A percentile compares a stretch with the other conserved stretches of the same genome.
Evolutionary conservation across 2,329 filamentous ascomycete genomes (phyloP).

Genomic region (Chalaropsis thielavioides): DNA sequence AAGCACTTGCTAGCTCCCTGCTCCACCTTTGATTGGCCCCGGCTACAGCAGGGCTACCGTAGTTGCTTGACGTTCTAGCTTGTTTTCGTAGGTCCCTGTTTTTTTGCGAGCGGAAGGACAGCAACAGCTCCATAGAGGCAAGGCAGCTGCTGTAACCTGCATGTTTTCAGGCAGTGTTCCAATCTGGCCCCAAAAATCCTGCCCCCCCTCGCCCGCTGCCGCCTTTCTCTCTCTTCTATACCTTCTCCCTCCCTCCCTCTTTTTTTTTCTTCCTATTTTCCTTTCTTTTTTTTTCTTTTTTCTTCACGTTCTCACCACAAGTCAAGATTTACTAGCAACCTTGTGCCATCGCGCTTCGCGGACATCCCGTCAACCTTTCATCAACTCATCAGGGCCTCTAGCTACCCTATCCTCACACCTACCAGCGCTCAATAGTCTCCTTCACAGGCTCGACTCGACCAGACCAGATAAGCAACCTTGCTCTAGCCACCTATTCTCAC

Average conservation of each 20-base stretch:
- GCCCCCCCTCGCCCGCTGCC: constrained; percentile 1
- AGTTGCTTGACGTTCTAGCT: not conserved
- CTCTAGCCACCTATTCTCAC: constrained; percentile 16
- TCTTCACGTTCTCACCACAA: constrained; percentile 29
- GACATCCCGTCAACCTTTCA: constrained; percentile 28
- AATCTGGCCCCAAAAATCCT: constrained; percentile 5
- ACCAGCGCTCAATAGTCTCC: constrained; percentile 17
- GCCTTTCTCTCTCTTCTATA: constrained; percentile 1
- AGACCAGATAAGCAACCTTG: constrained; percentile 13
- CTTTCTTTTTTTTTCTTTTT: constrained; percentile 19
- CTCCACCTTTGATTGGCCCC: not conserved
- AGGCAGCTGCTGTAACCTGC: not conserved
- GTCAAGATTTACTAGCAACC: constrained; percentile 21
- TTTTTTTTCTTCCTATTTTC: constrained; percentile 22
- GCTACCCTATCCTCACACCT: constrained; percentile 55
- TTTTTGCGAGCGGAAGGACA: not conserved
- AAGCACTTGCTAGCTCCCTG: not conserved
- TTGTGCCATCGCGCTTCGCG: constrained; percentile 23
- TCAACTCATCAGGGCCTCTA: constrained; percentile 66
- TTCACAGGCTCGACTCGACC: constrained; percentile 15
- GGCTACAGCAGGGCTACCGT: not conserved
- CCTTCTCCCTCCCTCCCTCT: constrained; percentile 20
- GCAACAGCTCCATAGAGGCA: not conserved
- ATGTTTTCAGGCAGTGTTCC: constrained; percentile 1
- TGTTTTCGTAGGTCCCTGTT: constrained; percentile 5